Base-by-base conservation (phyloP, 2,329 filamentous ascomycete genomes). In the Emergomyces africanus region DNA sequence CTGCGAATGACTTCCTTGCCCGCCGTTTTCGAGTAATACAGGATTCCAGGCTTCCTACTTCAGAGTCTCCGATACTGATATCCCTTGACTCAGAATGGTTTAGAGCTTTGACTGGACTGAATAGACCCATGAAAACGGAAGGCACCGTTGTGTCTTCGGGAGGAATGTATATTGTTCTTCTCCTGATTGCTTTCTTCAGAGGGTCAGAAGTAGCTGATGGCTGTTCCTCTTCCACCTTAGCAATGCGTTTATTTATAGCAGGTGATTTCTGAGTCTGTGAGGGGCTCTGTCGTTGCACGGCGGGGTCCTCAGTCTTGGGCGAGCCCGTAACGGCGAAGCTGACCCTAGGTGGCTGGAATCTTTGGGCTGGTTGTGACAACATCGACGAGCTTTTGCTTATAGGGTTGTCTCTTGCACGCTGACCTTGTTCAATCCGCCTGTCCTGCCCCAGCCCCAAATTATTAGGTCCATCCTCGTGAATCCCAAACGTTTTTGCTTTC, bases 121-220 rank as follows among this genome's bases (percentile, higher is more conserved):
- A 75, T 5, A 76, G 65, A 10, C 67, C 71, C 74, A 77, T 75
- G 57, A 75, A 77, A 39, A 72, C 69, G 28, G 68, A 75, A 5
- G 74, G 71, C 59, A 74, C 68, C 0, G 74, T 74, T 0, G 69
- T 72, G 60, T 77, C 72, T 44, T 77, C 74, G 0, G 70, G 66
- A 0, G 75, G 73, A 33, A 77, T 73, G 61, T 75, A 76, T 18
- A 76, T 68, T 2, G 72, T 75, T 35, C 70, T 68, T 28, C 71
- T 69, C 44, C 71, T 70, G 25, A 71, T 65, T 35, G 68, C 64
- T 42, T 64, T 71, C 57, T 71, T 73, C 25, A 70, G 55, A 8
- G 6, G 53, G 53, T 69, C 61, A 44, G 25, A 53, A 14, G 48
- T 57, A 5, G 56, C 59, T 49, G 61, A 65, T 28, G 64, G 60